A percentile compares a stretch with the other conserved stretches of the same genome.
phyloP scores from a whole-genome alignment of 331 rosid genomes.

The Rhamnella rubrinervis region DNA sequence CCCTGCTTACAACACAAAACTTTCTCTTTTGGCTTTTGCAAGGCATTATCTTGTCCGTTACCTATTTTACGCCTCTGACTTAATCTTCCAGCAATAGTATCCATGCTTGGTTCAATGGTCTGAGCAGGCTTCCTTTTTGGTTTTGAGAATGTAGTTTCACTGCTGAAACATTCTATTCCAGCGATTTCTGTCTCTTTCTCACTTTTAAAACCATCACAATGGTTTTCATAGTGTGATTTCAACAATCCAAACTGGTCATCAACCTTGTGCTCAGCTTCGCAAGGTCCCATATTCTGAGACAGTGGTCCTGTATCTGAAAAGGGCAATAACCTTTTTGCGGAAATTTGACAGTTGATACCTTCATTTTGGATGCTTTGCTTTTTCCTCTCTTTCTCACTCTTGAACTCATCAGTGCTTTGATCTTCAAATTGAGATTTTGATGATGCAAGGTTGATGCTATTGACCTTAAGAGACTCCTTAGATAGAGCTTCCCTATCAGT shows the following conservation, averaged over 20 bases:
- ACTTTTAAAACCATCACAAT: conserved; percentile 3
- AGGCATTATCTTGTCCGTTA: background rate
- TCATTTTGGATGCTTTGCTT: background rate
- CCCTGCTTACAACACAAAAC: background rate
- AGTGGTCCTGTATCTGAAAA: conserved; percentile 28
- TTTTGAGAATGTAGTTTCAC: background rate
- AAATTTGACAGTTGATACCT: conserved; percentile 21
- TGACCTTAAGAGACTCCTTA: conserved; percentile 31
- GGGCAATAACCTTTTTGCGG: conserved; percentile 42
- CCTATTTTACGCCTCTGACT: conserved; percentile 4
- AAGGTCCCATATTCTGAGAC: conserved; percentile 9
- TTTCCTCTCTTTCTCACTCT: conserved; percentile 6
- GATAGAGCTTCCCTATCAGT: conserved; percentile 33
- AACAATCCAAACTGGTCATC: conserved; percentile 15
- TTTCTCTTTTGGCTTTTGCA: background rate
- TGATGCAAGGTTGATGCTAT: conserved; percentile 20
- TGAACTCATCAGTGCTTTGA: conserved; percentile 19
- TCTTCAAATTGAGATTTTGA: conserved; percentile 26
- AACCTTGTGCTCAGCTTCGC: conserved; percentile 24
- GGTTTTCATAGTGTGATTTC: conserved; percentile 14
- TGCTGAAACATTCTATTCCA: background rate
- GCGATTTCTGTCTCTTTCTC: conserved; percentile 3
- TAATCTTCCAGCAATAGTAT: conserved; percentile 19
- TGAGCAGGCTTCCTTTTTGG: background rate
- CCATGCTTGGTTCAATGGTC: background rate